Evolutionary conservation across 345 rosid genomes (phyloP).

Genomic region (Citrus cavaleriei): DNA sequence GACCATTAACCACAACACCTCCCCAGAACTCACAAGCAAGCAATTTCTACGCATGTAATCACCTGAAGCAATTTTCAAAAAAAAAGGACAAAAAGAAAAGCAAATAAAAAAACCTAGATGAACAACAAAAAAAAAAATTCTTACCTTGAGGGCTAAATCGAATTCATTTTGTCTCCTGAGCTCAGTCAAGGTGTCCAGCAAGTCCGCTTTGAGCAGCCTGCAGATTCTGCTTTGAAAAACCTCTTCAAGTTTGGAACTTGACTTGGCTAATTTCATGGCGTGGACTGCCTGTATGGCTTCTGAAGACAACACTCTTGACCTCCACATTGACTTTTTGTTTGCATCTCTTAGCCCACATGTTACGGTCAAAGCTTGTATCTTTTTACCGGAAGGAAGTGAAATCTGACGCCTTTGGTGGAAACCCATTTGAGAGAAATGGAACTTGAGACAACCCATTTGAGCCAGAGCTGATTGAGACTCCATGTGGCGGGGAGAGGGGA

Average conservation of each 20-base stretch:
- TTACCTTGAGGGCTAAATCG: conserved; percentile 46
- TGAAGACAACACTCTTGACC: conserved; percentile 41
- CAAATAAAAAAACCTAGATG: background rate
- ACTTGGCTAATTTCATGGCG: conserved; percentile 52
- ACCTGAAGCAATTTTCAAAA: background rate
- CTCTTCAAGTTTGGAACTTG: conserved; percentile 27
- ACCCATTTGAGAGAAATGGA: conserved; percentile 16
- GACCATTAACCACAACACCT: no score
- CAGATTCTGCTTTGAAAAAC: conserved; percentile 31
- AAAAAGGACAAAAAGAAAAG: background rate
- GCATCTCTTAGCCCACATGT: conserved; percentile 44
- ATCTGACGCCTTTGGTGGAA: background rate
- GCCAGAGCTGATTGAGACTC: no score
- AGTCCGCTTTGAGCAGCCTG: conserved; percentile 57
- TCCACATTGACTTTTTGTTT: conserved; percentile 35
- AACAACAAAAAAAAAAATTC: background rate
- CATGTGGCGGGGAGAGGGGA: no score
- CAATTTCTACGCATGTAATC: background rate
- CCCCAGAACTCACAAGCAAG: no score
- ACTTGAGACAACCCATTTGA: conserved; percentile 17
- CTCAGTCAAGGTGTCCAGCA: conserved; percentile 44
- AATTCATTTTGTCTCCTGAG: conserved; percentile 47
- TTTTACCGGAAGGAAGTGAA: background rate
- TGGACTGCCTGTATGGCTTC: conserved; percentile 64
- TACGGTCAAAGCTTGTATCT: conserved; percentile 12